Evolutionary conservation across 179 eudicot species (phyloP), one percentile per base, ranked within the genome.

Genomic region (Beta macrorhiza): DNA sequence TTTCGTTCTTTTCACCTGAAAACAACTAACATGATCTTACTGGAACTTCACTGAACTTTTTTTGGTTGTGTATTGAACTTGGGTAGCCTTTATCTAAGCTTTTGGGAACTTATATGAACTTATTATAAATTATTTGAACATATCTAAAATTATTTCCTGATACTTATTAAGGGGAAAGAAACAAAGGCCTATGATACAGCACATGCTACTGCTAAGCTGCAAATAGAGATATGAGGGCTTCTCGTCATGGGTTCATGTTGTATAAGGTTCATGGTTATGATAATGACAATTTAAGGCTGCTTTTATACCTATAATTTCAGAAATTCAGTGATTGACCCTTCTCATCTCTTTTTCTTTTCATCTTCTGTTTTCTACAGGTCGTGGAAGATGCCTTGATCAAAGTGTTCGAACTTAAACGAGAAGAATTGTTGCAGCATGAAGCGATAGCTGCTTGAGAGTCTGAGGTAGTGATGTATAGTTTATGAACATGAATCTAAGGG

Each of bases 401-500:
- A 87, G 91, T 94, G 58, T 94, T 96, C 14, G 98, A 96, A 82
- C 86, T 96, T 83, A 94, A 96, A 78, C 85, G 92, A 9, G 98
- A 94, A 81, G 99, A 96, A 83, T 80, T 78, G 45, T 65, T 91
- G 84, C 92, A 85, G 85, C 81, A 86, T 47, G 85, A 83, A 76
- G 83, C 85, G 20, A 82, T 82, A 9, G 79, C 88, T 29, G 97
- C 90, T 20, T 93, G 88, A 84, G 68, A 59, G 68, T 64, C 58
- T 77, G 17, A 57, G 68, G 22, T 44, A 63, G 53, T 57, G 51
- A 16, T 57, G 78, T 73, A 49, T 55, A 64, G 52, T 20, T 57
- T 73, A 49, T 71, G 64, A 59, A 58, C 52, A 25, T 69, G 68
- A 44, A 42, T 55, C 20, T 15, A 19, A 58, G 29, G 8, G 78